Conservation (phyloP, 148 eudicot species). For the Fagopyrum esculentum region DNA sequence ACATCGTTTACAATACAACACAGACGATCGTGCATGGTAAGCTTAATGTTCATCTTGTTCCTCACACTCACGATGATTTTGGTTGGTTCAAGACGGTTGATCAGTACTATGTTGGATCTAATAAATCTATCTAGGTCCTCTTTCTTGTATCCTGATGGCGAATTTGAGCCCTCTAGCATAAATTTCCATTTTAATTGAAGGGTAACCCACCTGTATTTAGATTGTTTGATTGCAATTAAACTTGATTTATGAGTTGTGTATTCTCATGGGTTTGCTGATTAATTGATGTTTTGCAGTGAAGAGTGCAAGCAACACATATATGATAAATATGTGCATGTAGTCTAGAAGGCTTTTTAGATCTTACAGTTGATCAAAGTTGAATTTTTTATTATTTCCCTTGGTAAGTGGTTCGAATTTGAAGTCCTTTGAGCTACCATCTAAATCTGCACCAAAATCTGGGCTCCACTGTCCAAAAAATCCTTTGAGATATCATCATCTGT, state of each 20-base stretch:
- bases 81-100: constrained; percentile 98
- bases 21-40: constrained; percentile 53
- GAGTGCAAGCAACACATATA: too few relatives aligned
- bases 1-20: constrained; percentile 40
- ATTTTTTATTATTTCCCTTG: too few relatives aligned
- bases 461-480: too few relatives aligned
- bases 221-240: background rate
- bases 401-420: too few relatives aligned
- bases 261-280: background rate
- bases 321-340: background rate
- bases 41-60: constrained; percentile 91
- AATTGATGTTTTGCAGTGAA: background rate
- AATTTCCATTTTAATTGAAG: background rate
- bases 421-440: too few relatives aligned
- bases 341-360: too few relatives aligned
- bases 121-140: constrained; percentile 66
- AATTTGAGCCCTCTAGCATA: background rate
- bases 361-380: too few relatives aligned
- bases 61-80: constrained; percentile 93
- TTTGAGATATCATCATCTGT: too few relatives aligned
- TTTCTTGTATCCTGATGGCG: background rate
- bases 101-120: constrained; percentile 90
- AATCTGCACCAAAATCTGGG: too few relatives aligned
- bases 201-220: background rate
- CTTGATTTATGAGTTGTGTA: background rate